phyloP scores from a whole-genome alignment of 1,284 basidiomycete species.

The Irpex lacteus region DNA sequence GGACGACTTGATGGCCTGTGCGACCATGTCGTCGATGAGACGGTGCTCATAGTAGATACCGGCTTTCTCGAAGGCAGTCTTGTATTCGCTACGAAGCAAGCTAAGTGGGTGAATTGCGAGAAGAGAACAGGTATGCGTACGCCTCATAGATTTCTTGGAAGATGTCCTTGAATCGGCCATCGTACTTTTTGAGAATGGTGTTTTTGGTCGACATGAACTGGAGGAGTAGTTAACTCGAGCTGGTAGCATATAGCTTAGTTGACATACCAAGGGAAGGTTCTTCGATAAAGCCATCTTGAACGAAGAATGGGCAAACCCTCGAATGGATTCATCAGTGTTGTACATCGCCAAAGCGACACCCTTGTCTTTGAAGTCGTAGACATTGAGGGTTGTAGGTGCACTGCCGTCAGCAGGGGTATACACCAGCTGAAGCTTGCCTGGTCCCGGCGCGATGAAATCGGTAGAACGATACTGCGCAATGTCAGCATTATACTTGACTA shows the following conservation, averaged over 20 bases:
- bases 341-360: constrained; percentile 95
- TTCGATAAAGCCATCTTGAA: constrained; percentile 99
- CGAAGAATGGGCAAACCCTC: constrained; percentile 93
- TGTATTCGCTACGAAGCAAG: constrained; percentile 60
- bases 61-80: constrained; percentile 74
- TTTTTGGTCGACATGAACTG: constrained; percentile 98
- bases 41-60: constrained; percentile 98
- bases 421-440: constrained; percentile 88
- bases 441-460: constrained; percentile 83
- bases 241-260: no score
- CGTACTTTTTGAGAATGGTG: constrained; percentile 95
- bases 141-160: constrained; percentile 93
- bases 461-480: constrained; percentile 77
- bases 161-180: constrained; percentile 98
- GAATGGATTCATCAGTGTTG: constrained; percentile 95
- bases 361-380: constrained; percentile 88
- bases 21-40: constrained; percentile 93
- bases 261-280: constrained; percentile 82
- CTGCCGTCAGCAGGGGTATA: constrained; percentile 79
- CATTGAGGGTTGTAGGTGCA: constrained; percentile 64
- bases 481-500: background rate
- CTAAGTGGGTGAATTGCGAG: background rate
- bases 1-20: constrained; percentile 93
- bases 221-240: no score
- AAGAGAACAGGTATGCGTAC: constrained; percentile 35